Evolutionary conservation across 2,329 filamentous ascomycete genomes (phyloP).

Genomic region (Penicillium sp.): DNA sequence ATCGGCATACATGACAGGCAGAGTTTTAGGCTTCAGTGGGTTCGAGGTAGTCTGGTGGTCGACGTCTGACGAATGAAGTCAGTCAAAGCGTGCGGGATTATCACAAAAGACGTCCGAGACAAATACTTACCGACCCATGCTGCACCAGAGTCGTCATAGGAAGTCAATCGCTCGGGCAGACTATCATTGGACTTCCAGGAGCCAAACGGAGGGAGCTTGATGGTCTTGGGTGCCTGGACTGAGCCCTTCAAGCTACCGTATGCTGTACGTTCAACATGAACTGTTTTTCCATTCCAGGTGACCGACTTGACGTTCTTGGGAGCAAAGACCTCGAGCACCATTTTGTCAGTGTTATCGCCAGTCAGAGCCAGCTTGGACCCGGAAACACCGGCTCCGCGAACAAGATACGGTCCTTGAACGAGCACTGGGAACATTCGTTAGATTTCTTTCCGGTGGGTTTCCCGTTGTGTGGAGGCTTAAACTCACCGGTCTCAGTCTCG

Average conservation of each 20-base stretch:
- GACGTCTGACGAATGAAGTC: constrained; percentile 19
- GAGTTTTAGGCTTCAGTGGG: constrained; percentile 38
- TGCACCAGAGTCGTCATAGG: constrained; percentile 40
- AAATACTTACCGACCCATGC: constrained; percentile 30
- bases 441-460: neutral
- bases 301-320: constrained; percentile 42
- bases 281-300: constrained; percentile 47
- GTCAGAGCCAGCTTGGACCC: constrained; percentile 37
- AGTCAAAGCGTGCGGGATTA: too few relatives aligned
- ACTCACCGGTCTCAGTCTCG: constrained; percentile 42
- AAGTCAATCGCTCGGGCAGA: constrained; percentile 36
- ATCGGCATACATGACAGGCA: constrained; percentile 43
- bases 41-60: constrained; percentile 40
- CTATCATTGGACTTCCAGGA: constrained; percentile 41
- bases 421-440: constrained; percentile 35
- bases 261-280: constrained; percentile 28
- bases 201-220: constrained; percentile 30
- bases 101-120: neutral
- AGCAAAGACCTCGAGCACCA: constrained; percentile 45
- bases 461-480: too few relatives aligned
- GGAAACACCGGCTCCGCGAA: constrained; percentile 42
- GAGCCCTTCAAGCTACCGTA: constrained; percentile 37
- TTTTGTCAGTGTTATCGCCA: constrained; percentile 43
- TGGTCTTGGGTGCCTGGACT: constrained; percentile 22
- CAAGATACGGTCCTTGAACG: constrained; percentile 49